Base-by-base conservation (phyloP, 2,329 filamentous ascomycete genomes). In the Microdochium bolleyi region DNA sequence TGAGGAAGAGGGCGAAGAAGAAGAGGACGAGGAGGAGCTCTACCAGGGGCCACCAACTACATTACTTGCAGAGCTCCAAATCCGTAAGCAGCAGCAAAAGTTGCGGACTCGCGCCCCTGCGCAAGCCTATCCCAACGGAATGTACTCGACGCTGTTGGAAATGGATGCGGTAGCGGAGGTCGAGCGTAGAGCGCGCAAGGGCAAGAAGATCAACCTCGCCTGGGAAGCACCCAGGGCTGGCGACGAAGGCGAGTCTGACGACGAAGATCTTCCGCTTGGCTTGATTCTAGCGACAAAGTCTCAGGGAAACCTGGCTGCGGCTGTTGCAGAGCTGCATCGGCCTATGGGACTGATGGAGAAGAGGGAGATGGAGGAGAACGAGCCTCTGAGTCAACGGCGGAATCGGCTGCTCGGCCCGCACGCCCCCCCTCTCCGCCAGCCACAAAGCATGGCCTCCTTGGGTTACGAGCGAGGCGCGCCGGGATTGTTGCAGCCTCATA, bases 151-250 rank as follows among this genome's bases (percentile, higher is more conserved):
- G 0, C 77, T 99, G 3, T 76, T 99, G 1, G 84, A 99, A 65
- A 80, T 97, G 59, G 92, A 99, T 63, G 88, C 90, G 0, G 89
- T 96, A 25, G 89, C 89, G 22, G 88, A 96, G 67, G 80, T 91
- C 24, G 88, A 96, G 66, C 85, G 85, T 60, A 84, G 85, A 58
- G 79, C 87, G 25, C 83, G 92, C 37, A 80, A 86, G 61, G 79
- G 80, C 53, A 88, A 88, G 63, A 88, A 85, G 54, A 83, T 96
- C 32, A 89, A 89, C 54, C 77, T 99, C 32, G 94, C 92, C 1
- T 99, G 94, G 94, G 92, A 97, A 68, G 75, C 61, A 21, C 62
- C 64, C 10, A 58, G 54, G 51, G 19, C 54, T 38, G 58, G 60
- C 38, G 55, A 52, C 48, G 57, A 55, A 49, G 56, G 62, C 13